Evolutionary conservation across 371 early-diverging fungal species (phyloP), one percentile per base, ranked within the genome.

Genomic region (Zopfochytrium polystomum): DNA sequence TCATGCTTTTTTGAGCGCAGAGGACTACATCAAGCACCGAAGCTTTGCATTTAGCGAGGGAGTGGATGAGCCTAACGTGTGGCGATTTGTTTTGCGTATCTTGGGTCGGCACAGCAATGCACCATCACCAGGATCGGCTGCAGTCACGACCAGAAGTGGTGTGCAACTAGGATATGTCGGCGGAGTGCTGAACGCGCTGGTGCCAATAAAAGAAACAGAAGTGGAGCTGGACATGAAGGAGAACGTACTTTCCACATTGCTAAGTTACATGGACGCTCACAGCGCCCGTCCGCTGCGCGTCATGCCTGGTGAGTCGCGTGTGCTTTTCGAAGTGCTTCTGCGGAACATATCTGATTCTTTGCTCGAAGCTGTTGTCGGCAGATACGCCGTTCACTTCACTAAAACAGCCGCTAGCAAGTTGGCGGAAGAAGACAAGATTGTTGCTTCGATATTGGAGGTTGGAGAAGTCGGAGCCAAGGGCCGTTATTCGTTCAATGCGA

Each of bases 21-120:
- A 78, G n/a, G 93, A 92, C 65, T 86, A 84, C 34, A 68, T 81
- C 25, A 71, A 65, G 22, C 73, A 82, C 32, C 79, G 88, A 11
- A 84, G 84, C 60, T 75, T 86, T 67, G 82, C 79, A 0, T 82
- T 80, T 61, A 63, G 78, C 1, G 85, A 85, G 26, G 78, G 79
- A 0, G 67, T 84, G 33, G 85, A 84, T 35, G 65, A 72, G 38
- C 66, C 69, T 4, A 52, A 73, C 1, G 66, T 87, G 13, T 65
- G 78, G 38, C 56, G 80, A 9, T 63, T 87, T 38, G 38, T 86
- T 26, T 65, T 67, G 54, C 64, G 66, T 32, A 48, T 83, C 2
- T 52, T 79, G 73, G 58, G 77, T 38, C 38, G 66, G 27, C 52
- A 38, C 7, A 18, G 7, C 7, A 38, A 38, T 18, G 38, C 11